A percentile compares a stretch with the other conserved stretches of the same genome.
These are phyloP conservation scores for Trichoderma atrobrunneum DNA, from an alignment of 2,329 filamentous ascomycete genomes.

Conservation along the genomic window DNA sequence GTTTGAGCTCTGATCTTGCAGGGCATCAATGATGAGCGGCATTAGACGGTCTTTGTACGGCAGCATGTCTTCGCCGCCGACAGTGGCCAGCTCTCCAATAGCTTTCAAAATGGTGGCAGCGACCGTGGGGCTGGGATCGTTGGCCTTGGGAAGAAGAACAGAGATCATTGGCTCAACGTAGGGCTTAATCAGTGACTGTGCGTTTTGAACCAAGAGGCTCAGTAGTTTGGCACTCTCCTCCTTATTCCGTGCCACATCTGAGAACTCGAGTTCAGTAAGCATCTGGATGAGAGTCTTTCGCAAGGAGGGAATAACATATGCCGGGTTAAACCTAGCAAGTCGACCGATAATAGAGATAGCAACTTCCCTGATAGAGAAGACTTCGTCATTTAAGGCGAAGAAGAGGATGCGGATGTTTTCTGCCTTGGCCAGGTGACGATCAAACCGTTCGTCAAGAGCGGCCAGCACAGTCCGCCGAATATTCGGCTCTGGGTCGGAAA, in stretches of 20 bases:
- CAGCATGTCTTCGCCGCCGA: conserved; percentile 91
- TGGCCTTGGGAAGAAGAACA: conserved; percentile 89
- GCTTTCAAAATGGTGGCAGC: conserved; percentile 94
- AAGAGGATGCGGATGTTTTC: conserved; percentile 97
- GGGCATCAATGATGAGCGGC: conserved; percentile 88
- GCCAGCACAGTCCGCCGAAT: conserved; percentile 86
- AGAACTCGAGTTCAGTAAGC: conserved; percentile 93
- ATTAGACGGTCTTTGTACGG: conserved; percentile 88
- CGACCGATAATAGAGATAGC: conserved; percentile 96
- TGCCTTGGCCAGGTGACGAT: conserved; percentile 92
- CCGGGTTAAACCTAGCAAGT: conserved; percentile 85
- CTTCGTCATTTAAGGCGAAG: conserved; percentile 91
- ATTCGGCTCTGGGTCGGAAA: conserved; percentile 84
- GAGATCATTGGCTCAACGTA: conserved; percentile 97
- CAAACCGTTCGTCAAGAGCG: conserved; percentile 89
- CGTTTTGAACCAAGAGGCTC: conserved; percentile 88
- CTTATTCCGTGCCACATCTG: conserved; percentile 89
- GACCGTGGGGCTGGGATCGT: conserved; percentile 79
- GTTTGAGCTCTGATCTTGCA: conserved; percentile 91
- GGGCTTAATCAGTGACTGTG: conserved; percentile 87
- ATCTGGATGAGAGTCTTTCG: conserved; percentile 95
- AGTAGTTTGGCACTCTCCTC: conserved; percentile 94
- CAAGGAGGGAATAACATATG: conserved; percentile 93
- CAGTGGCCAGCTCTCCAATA: conserved; percentile 88
- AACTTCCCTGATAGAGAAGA: conserved; percentile 88